Base-by-base conservation (phyloP, 805 yeast genomes). In the Starmerella davenportii region DNA sequence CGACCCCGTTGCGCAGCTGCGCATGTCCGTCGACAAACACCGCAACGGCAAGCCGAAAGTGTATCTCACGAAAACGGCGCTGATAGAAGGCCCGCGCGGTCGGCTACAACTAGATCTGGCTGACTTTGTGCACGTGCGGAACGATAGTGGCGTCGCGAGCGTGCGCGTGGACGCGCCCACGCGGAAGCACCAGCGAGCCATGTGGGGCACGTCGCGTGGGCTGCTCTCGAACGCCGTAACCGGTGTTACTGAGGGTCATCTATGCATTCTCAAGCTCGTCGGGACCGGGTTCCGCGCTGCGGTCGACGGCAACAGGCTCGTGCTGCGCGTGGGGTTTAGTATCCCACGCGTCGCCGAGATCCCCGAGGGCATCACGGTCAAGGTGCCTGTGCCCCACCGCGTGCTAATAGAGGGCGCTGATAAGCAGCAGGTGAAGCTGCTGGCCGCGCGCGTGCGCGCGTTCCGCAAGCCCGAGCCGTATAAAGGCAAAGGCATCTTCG, bases 201-300 rank as follows among this genome's bases (percentile, higher is more conserved):
- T 90, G 70, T 90, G 96, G 96, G 99, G 98, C 15, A 90, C 96
- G 5, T 68, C 77, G 38, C 71, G 98, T 55, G 68, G 92, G 0
- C 64, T 76, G 42, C 56, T 90, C 35, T 72, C 74, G 51, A 87
- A 87, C 60, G 70, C 78, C 48, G 67, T 87, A 21, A 64, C 70
- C 28, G 99, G 99, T 38, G 93, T 84, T 30, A 74, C 82, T 30
- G 96, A 85, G 51, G 96, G 96, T 13, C 96, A 90, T 56, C 60
- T 82, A 44, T 73, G 90, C 20, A 78, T 85, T 40, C 66, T 90
- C 46, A 79, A 74, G 59, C 76, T 90, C 48, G 92, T 82, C 15
- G 99, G 99, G 47, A 87, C 96, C 11, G 99, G 99, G 57, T 90
- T 79, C 69, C 75, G 96, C 60, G 94, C 92, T 2, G 66, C 71